A percentile compares a stretch with the other conserved stretches of the same genome.
Conservation (phyloP, 768 basidiomycete species). For the Glaciozyma martinii region DNA sequence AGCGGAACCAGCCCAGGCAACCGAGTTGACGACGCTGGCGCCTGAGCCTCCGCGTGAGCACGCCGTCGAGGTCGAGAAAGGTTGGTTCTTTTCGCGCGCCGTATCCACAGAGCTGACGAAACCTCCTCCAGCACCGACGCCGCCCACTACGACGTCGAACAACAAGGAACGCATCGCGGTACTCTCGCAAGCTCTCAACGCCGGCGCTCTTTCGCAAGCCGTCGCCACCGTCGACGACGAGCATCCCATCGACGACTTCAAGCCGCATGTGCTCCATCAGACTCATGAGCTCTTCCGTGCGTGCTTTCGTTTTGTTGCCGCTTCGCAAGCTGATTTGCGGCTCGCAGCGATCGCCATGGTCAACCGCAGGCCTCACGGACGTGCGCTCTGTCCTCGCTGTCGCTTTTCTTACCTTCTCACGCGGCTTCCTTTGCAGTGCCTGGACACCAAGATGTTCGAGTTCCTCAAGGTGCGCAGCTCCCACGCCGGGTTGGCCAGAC, state of each 20-base stretch:
- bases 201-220: constrained; percentile 41
- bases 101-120: too few relatives aligned
- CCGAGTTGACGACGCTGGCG: not conserved
- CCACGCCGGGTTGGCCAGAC: not conserved
- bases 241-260: constrained; percentile 48
- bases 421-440: constrained; percentile 21
- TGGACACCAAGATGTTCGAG: constrained; percentile 41
- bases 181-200: constrained; percentile 32
- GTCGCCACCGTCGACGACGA: constrained; percentile 43
- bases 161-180: constrained; percentile 13
- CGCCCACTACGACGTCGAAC: not conserved
- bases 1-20: not conserved
- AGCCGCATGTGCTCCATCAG: constrained; percentile 55
- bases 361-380: constrained; percentile 55
- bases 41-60: not conserved
- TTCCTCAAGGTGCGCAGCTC: constrained; percentile 44
- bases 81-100: not conserved
- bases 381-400: not conserved
- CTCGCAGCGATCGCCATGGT: constrained; percentile 58
- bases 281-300: constrained; percentile 25
- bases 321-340: constrained; percentile 23
- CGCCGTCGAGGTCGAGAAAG: not conserved
- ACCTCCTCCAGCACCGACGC: not conserved
- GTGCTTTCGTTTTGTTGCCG: not conserved
- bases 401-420: not conserved